Percentiles rank a stretch among this genome's conserved stretches.
Evolutionary conservation across 495 filamentous ascomycete genomes (phyloP).

Genomic region (Penicillium dipodomyicola): DNA sequence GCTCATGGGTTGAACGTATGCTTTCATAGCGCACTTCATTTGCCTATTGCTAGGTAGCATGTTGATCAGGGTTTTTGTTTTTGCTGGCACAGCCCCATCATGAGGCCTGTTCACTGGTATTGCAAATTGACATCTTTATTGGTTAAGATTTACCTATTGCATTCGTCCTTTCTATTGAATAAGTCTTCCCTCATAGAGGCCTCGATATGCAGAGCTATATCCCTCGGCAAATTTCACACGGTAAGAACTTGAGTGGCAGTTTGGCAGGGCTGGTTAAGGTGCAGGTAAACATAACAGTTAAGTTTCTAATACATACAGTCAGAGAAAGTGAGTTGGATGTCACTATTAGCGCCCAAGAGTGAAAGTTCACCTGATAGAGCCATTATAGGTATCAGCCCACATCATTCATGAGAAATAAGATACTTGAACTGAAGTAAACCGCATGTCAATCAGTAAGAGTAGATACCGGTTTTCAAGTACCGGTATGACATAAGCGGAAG

Average conservation of each 20-base stretch:
- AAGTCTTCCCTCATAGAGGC: not conserved
- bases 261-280: conserved; percentile 10
- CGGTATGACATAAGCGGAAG: conserved; percentile 14
- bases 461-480: conserved; percentile 1
- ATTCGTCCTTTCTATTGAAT: conserved; percentile 17
- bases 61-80: conserved; percentile 13
- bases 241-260: not conserved
- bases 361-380: not conserved
- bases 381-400: not conserved
- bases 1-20: conserved; percentile 11
- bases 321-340: not conserved
- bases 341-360: not conserved
- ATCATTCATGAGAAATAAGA: not conserved
- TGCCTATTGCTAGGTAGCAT: conserved; percentile 15
- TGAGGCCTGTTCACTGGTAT: conserved; percentile 13
- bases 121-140: conserved; percentile 15
- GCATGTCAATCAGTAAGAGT: not conserved
- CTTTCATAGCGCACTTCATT: conserved; percentile 14
- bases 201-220: not conserved
- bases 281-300: not conserved
- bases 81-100: conserved; percentile 6
- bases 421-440: not conserved
- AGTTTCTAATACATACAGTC: conserved; percentile 5
- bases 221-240: no score
- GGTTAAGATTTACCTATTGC: conserved; percentile 18